Conservation (phyloP, 352 stramenopile species). For the Phytophthora foliorum region DNA sequence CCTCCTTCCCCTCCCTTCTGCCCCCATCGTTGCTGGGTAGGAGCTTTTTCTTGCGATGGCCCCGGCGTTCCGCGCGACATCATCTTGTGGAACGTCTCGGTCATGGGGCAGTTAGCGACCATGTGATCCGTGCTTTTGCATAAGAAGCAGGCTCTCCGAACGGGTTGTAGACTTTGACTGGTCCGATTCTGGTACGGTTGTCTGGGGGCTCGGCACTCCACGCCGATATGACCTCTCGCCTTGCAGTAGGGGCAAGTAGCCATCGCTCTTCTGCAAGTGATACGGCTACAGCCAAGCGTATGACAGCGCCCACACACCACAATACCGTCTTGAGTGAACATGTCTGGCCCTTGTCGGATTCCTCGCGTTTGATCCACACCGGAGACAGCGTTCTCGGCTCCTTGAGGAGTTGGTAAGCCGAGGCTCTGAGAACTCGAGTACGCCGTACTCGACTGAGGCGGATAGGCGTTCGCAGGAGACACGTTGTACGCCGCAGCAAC, state of each 20-base stretch:
- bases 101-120: background rate
- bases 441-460: too few relatives aligned
- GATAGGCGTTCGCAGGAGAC: background rate
- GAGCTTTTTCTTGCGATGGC: too few relatives aligned
- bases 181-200: too few relatives aligned
- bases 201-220: background rate
- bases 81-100: background rate
- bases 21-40: background rate
- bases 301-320: conserved; percentile 2
- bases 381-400: background rate
- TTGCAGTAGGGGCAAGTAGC: background rate
- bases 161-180: background rate
- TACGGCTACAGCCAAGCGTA: background rate
- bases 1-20: conserved; percentile 2
- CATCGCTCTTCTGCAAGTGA: background rate
- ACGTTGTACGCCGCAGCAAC: too few relatives aligned
- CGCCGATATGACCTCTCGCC: background rate
- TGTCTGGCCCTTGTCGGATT: background rate
- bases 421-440: too few relatives aligned
- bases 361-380: too few relatives aligned
- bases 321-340: background rate
- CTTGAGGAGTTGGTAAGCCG: too few relatives aligned
- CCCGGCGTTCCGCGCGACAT: too few relatives aligned
- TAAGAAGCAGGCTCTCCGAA: background rate
- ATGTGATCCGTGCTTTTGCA: background rate